Conservation (phyloP, 2,329 filamentous ascomycete genomes). For the Phaeomoniella chlamydospora region DNA sequence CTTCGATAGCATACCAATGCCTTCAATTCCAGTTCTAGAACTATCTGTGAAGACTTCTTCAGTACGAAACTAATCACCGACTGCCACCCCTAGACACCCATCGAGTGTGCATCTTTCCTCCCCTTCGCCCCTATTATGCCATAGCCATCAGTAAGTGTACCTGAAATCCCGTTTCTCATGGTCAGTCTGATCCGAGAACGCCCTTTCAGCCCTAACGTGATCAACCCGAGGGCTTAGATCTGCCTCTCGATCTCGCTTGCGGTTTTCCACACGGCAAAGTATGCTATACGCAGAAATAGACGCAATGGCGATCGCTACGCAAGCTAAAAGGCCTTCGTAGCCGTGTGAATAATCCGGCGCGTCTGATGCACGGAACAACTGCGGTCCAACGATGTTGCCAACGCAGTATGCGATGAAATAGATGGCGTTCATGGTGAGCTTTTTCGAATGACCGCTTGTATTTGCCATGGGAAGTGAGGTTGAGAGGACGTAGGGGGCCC, state of each 20-base stretch:
- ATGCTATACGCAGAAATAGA: slow-evolving; percentile 16
- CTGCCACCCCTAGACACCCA: too few species aligned
- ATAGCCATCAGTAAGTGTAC: not conserved
- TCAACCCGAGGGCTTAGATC: too few species aligned
- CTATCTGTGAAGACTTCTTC: too few species aligned
- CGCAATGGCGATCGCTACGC: slow-evolving; percentile 14
- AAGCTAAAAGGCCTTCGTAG: slow-evolving; percentile 13
- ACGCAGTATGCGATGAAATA: slow-evolving; percentile 27
- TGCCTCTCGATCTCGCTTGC: slow-evolving; percentile 12
- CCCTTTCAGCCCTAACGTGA: not conserved
- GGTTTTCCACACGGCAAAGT: slow-evolving; percentile 18
- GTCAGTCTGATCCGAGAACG: not conserved
- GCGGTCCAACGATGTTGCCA: slow-evolving; percentile 29
- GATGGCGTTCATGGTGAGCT: slow-evolving; percentile 29
- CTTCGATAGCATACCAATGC: too few species aligned
- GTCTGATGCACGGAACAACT: slow-evolving; percentile 25
- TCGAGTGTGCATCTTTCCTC: too few species aligned
- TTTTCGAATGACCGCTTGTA: slow-evolving; percentile 33
- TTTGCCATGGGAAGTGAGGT: slow-evolving; percentile 17
- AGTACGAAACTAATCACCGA: too few species aligned
- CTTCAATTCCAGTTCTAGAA: too few species aligned
- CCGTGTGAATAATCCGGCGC: slow-evolving; percentile 20
- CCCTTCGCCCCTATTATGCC: too few species aligned
- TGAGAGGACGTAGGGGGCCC: slow-evolving; percentile 14
- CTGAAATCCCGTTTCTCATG: not conserved